Evolutionary conservation across 164 flowering plant genomes (phyloP).

Genomic region (Tetrastigma voinierianum): DNA sequence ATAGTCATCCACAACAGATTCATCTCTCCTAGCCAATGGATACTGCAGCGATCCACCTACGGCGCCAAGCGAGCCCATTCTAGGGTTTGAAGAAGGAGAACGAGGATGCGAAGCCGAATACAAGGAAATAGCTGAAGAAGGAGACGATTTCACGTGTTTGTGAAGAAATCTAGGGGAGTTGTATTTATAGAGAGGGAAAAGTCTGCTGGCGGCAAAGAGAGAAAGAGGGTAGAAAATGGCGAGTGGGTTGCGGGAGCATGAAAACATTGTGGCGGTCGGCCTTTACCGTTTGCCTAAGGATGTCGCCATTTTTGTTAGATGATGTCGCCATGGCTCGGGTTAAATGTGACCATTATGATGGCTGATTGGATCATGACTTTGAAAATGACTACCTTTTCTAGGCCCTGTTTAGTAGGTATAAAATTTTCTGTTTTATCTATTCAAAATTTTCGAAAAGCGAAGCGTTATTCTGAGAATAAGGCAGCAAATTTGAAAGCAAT

Average conservation of each 20-base stretch:
- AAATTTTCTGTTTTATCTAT: too few species aligned
- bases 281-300: neutral
- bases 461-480: too few species aligned
- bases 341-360: too few species aligned
- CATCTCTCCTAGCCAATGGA: conserved; percentile 71
- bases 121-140: neutral
- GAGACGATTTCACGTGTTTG: too few species aligned
- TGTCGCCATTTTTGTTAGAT: conserved; percentile 1
- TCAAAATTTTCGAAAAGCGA: too few species aligned
- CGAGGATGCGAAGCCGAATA: neutral
- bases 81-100: neutral
- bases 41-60: conserved; percentile 33
- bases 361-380: too few species aligned
- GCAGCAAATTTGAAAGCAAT: too few species aligned
- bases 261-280: conserved; percentile 13
- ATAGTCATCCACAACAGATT: conserved; percentile 69
- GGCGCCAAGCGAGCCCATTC: conserved; percentile 49
- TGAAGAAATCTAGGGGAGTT: too few species aligned
- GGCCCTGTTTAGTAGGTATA: too few species aligned
- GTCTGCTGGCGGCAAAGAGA: neutral
- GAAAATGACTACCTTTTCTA: too few species aligned
- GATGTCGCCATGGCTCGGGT: conserved; percentile 6
- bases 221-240: neutral
- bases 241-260: conserved; percentile 18
- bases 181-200: neutral